Evolutionary conservation across 345 rosid genomes (phyloP), one percentile per base, ranked within the genome.

Genomic region (Garcia nutans): DNA sequence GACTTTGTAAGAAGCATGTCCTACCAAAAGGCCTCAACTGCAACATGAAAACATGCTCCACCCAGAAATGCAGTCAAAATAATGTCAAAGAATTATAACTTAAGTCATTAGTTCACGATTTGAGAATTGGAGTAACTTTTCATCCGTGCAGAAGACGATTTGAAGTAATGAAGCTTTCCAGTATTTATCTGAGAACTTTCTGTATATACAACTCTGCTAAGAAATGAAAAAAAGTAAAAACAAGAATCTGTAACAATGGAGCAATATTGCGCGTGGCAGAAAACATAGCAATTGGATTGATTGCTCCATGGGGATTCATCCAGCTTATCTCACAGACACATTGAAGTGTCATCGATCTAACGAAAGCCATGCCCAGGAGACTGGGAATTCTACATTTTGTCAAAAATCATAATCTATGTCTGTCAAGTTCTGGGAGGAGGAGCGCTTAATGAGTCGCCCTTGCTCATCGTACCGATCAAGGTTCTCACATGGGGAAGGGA

Each of bases 401-500:
- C 86, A 91, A 80, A 93, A 82, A 79, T 90, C 89, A 60, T 93
- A 93, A 81, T 95, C 98, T 69, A 95, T 88, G 79, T 95, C 99
- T 6, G 99, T 89, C 64, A 82, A 60, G 78, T 95, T 91, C 80
- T 88, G 97, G 2, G 87, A 81, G 59, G 80, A 83, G 5, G 99
- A 93, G 22, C 22, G 86, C 87, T 85, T 90, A 22, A 91, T 86
- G 1, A 93, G 89, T 79, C 59, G 79, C 56, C 78, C 92, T 71
- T 87, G 89, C 83, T 95, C 97, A 59, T 95, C 91, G 49, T 91
- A 93, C 77, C 80, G 87, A 79, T 95, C 99, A 44, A 95, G 96
- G 78, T 95, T 93, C 81, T 91, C 94, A 23, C 99, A 95, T 0
- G 99, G 98, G 68, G 91, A 83, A 0, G 99, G 99, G 84, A 88